Evolutionary conservation across 2,329 filamentous ascomycete species (phyloP), one percentile per base, ranked within the genome.

Genomic region (Stemphylium vesicarium): DNA sequence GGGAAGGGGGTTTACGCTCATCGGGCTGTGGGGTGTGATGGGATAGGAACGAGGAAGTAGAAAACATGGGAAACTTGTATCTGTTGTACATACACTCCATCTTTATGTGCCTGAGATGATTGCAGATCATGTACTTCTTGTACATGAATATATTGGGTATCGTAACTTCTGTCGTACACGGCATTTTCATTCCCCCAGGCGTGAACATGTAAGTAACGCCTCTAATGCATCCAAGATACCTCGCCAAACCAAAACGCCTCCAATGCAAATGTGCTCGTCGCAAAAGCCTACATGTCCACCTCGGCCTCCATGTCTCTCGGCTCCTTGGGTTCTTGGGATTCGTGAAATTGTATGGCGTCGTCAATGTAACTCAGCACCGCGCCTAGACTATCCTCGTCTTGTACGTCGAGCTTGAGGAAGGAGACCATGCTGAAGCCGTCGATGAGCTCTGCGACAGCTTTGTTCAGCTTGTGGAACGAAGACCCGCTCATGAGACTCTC

Each of bases 401-500:
- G 90, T 24, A 88, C 89, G 71, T 98, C 91, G 39, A 98, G 81
- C 78, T 93, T 91, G 53, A 97, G 81, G 73, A 96, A 99, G 42
- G 91, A 96, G 11, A 99, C 91, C 91, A 99, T 96, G 79, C 92
- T 96, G 78, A 97, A 99, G 76, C 92, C 95, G 75, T 98, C 95
- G 63, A 99, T 96, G 62, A 99, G 80, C 48, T 90, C 86, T 0
- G 91, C 95, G 4, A 99, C 94, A 0, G 94, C 94, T 57, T 86
- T 85, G 73, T 97, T 97, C 63, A 98, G 79, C 66, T 86, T 84
- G 57, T 90, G 85, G 76, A 96, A 98, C 15, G 90, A 90, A 1
- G 85, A 83, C 3, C 94, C 93, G 46, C 84, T 88, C 89, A 96
- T 90, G 55, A 96, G 74, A 46, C 87, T 86, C 57, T 86, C 83